These are phyloP conservation scores for Aegilops sharonensis DNA, from an alignment of 176 grass and related monocot genomes.

Conservation along the genomic window DNA sequence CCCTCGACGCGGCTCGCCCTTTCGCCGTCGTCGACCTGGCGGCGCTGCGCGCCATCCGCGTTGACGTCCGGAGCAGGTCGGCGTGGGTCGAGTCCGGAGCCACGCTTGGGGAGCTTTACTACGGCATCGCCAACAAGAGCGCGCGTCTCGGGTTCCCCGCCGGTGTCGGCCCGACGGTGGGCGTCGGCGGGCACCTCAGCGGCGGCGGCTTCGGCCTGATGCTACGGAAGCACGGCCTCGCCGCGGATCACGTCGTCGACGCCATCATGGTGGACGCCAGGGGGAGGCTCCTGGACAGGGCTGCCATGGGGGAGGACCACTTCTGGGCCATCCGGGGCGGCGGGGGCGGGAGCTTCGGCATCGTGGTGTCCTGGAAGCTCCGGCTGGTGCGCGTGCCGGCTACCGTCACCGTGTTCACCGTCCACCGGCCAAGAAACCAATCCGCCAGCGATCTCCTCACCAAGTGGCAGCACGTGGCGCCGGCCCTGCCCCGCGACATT, in stretches of 20 bases:
- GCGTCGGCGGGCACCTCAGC: constrained; percentile 44
- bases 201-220: constrained; percentile 48
- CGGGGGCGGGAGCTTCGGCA: constrained; percentile 55
- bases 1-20: neutral
- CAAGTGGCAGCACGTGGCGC: constrained; percentile 42
- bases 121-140: constrained; percentile 43
- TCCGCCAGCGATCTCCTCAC: constrained; percentile 44
- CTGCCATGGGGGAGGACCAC: constrained; percentile 47
- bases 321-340: constrained; percentile 70
- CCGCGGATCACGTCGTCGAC: constrained; percentile 44
- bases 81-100: constrained; percentile 67
- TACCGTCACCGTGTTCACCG: constrained; percentile 40
- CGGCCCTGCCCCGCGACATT: constrained; percentile 6
- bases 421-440: constrained; percentile 23
- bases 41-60: constrained; percentile 19
- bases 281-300: constrained; percentile 44
- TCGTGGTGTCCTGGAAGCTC: constrained; percentile 53
- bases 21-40: constrained; percentile 54
- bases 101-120: constrained; percentile 67
- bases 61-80: constrained; percentile 17
- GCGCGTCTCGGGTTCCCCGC: constrained; percentile 36
- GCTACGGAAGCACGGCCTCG: constrained; percentile 48
- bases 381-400: constrained; percentile 35
- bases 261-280: constrained; percentile 42
- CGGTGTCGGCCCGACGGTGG: constrained; percentile 52